A percentile compares a stretch with the other conserved stretches of the same genome.
phyloP scores from a whole-genome alignment of 768 basidiomycete species.

The Pulveroboletus sp. region DNA sequence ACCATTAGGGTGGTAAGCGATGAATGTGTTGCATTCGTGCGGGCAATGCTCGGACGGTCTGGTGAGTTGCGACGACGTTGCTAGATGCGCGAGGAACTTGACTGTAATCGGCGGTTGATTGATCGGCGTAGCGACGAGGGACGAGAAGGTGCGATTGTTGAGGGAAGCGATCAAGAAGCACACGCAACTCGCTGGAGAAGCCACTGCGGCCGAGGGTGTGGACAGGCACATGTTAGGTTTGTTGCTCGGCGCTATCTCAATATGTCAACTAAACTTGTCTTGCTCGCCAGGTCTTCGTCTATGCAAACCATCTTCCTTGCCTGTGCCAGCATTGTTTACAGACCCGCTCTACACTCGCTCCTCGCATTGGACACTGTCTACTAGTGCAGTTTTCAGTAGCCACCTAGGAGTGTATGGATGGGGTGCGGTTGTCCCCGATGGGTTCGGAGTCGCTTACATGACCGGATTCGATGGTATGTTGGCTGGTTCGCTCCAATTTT shows the following conservation, averaged over 20 bases:
- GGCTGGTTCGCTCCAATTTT: neutral
- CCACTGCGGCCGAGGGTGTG: slow-evolving; percentile 67
- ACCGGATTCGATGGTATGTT: slow-evolving; percentile 75
- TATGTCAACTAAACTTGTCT: neutral
- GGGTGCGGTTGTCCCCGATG: slow-evolving; percentile 93
- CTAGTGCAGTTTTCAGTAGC: slow-evolving; percentile 83
- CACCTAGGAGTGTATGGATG: slow-evolving; percentile 86
- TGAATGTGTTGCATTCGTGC: slow-evolving; percentile 75
- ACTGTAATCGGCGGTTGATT: neutral
- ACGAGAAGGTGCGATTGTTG: slow-evolving; percentile 51
- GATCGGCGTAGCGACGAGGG: slow-evolving; percentile 20
- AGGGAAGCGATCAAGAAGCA: slow-evolving; percentile 61
- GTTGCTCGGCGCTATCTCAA: slow-evolving; percentile 12
- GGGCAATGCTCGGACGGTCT: slow-evolving; percentile 58
- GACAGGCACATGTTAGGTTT: slow-evolving; percentile 85
- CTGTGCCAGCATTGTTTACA: slow-evolving; percentile 62
- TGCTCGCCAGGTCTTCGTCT: slow-evolving; percentile 60
- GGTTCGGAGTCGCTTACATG: slow-evolving; percentile 93
- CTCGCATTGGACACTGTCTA: slow-evolving; percentile 84
- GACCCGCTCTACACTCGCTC: slow-evolving; percentile 73
- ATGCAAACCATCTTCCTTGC: slow-evolving; percentile 55
- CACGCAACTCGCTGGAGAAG: slow-evolving; percentile 56
- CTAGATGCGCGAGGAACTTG: neutral
- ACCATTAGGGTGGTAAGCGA: slow-evolving; percentile 80
- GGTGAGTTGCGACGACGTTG: slow-evolving; percentile 19